phyloP scores from a whole-genome alignment of 192 early-diverging fungal species.

The Linnemannia schmuckeri region DNA sequence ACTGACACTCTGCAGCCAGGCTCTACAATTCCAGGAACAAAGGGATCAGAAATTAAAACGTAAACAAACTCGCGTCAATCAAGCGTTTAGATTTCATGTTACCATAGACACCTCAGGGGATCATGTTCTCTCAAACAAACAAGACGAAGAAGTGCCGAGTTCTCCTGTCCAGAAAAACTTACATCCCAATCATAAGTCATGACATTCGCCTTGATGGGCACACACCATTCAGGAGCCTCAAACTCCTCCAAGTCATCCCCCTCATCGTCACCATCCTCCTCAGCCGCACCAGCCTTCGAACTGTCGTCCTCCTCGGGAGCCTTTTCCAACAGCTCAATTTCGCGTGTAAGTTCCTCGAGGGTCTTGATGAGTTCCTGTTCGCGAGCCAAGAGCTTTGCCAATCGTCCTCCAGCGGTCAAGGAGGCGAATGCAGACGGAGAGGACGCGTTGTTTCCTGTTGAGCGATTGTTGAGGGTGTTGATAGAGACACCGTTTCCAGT shows the following conservation, averaged over 20 bases:
- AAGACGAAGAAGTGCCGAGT: not conserved
- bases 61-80: not conserved
- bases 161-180: conserved; percentile 28
- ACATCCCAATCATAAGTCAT: conserved; percentile 96
- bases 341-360: conserved; percentile 34
- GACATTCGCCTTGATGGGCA: conserved; percentile 96
- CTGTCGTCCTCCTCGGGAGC: conserved; percentile 1
- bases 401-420: conserved; percentile 27
- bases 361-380: conserved; percentile 51
- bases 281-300: not conserved
- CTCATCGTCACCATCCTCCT: conserved; percentile 28
- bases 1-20: conserved; percentile 86
- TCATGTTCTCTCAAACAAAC: not conserved
- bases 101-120: not conserved
- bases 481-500: not conserved
- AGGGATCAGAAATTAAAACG: not conserved
- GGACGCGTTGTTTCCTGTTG: not conserved
- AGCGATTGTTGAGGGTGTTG: not conserved
- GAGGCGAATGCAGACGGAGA: conserved; percentile 10
- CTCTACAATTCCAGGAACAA: conserved; percentile 52
- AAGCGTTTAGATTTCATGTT: not conserved
- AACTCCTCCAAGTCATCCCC: conserved; percentile 77
- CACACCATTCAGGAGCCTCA: conserved; percentile 92
- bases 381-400: conserved; percentile 33
- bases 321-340: conserved; percentile 39